Percentiles rank a stretch among this genome's conserved stretches.
These are phyloP conservation scores for carrot (Daucus carota) DNA, from an alignment of 129 eudicot genomes.

Conservation along the genomic window DNA sequence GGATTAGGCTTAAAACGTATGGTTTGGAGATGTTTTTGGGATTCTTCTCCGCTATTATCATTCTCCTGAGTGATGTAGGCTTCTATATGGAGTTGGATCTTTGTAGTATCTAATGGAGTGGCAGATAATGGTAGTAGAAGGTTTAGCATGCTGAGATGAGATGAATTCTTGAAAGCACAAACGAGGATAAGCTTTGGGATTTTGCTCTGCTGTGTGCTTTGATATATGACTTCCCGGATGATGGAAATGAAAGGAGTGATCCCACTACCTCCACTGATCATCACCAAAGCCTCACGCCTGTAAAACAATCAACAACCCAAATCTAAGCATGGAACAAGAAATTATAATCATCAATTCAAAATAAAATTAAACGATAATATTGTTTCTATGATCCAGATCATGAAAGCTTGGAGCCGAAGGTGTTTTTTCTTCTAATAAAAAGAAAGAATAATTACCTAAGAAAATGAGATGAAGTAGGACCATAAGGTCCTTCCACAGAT, in stretches of 20 bases:
- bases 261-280: constrained; percentile 71
- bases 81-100: constrained; percentile 37
- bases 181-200: constrained; percentile 43
- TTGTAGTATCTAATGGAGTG: constrained; percentile 23
- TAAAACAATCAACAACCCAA: neutral
- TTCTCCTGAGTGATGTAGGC: constrained; percentile 64
- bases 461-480: constrained; percentile 52
- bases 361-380: neutral
- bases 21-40: constrained; percentile 29
- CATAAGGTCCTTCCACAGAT: constrained; percentile 72
- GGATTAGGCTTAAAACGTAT: constrained; percentile 47
- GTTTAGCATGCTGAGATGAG: constrained; percentile 57
- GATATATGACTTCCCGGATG: constrained; percentile 47
- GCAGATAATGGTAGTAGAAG: constrained; percentile 52
- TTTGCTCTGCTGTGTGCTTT: constrained; percentile 26
- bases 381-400: neutral
- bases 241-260: constrained; percentile 62
- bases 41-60: constrained; percentile 20
- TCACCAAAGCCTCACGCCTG: constrained; percentile 48
- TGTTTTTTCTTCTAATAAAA: neutral
- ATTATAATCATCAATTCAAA: neutral
- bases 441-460: constrained; percentile 28
- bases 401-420: neutral
- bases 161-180: constrained; percentile 44
- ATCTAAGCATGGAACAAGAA: neutral